Evolutionary conservation across 257 asterid species (phyloP), one percentile per base, ranked within the genome.

Genomic region (Avicennia marina): DNA sequence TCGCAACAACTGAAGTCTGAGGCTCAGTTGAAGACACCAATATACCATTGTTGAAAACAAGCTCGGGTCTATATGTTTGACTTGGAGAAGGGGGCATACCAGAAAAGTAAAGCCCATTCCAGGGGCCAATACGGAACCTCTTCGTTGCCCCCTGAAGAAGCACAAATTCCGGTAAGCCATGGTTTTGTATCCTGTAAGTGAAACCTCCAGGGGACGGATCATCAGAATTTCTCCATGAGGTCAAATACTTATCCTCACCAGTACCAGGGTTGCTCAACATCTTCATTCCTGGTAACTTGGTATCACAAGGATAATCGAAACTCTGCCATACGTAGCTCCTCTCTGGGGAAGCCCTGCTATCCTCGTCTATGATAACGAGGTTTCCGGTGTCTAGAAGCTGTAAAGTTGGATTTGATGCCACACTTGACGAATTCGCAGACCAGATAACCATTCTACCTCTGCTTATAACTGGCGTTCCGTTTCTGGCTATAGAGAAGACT

Each of bases 151-250:
- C 63, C 33, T 36, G 49, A 16, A 12, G 42, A 25, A 45, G 12
- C n/a, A 67, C 63, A 48, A 56, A 0, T 7, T 74, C 62, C 19
- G 75, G 66, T 48, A 70, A 25, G 16, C 68, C 78, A 18, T 11
- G 19, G 42, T 49, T 62, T 42, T 64, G 72, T 1, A 75, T 53
- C 41, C 6, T 50, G 48, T 3, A 53, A 12, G 57, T 36, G 11
- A n/a, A 71, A 2, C 68, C 76, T 20, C 81, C 81, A 0, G 60
- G 63, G 0, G 81, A 72, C 17, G 79, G 83, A 51, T 77, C 77
- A 17, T 76, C 58, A 4, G 27, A 12, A 8, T 46, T 61, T 56
- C 22, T 64, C 82, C 82, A 76, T 0, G 82, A 76, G 7, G 71
- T 72, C 58, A 76, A 12, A 34, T 25, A 58, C 22, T 9, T 42